These are phyloP conservation scores for Triglochin maritima DNA, from an alignment of 106 monocot genomes.

Conservation along the genomic window DNA sequence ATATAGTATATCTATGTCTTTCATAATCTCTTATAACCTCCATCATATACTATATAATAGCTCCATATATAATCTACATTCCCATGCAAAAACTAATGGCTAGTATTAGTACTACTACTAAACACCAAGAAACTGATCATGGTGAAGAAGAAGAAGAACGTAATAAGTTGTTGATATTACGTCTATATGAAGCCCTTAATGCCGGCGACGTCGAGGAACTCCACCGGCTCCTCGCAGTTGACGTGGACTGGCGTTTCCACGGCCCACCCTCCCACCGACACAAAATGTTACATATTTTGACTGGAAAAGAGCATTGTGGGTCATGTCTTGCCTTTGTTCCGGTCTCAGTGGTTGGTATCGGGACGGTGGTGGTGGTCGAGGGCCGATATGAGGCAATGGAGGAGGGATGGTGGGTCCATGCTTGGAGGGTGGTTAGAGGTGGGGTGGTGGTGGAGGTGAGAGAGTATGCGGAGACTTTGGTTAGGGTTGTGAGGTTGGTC, in stretches of 20 bases:
- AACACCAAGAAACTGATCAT: too few species aligned
- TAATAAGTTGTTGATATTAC: conserved; percentile 7
- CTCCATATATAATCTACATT: too few species aligned
- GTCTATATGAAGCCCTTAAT: conserved; percentile 14
- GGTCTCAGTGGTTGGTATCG: neutral
- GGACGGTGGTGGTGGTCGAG: conserved; percentile 8
- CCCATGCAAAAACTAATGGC: too few species aligned
- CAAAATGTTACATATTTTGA: conserved; percentile 15
- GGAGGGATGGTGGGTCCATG: conserved; percentile 20
- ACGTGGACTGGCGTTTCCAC: conserved; percentile 24
- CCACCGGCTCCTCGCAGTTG: conserved; percentile 7
- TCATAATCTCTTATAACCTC: too few species aligned
- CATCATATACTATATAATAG: too few species aligned
- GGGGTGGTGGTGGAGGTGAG: conserved; percentile 12
- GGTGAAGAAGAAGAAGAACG: neutral
- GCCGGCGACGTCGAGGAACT: conserved; percentile 1
- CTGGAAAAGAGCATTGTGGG: neutral
- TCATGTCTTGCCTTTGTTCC: neutral
- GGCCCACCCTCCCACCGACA: conserved; percentile 8
- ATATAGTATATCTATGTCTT: too few species aligned
- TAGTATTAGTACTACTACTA: too few species aligned
- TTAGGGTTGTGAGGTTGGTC: conserved; percentile 13
- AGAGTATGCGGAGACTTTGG: conserved; percentile 25
- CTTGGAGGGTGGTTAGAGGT: conserved; percentile 8
- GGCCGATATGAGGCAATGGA: conserved; percentile 4